Base-by-base conservation (phyloP, 495 filamentous ascomycete species). In the Evernia prunastri region DNA sequence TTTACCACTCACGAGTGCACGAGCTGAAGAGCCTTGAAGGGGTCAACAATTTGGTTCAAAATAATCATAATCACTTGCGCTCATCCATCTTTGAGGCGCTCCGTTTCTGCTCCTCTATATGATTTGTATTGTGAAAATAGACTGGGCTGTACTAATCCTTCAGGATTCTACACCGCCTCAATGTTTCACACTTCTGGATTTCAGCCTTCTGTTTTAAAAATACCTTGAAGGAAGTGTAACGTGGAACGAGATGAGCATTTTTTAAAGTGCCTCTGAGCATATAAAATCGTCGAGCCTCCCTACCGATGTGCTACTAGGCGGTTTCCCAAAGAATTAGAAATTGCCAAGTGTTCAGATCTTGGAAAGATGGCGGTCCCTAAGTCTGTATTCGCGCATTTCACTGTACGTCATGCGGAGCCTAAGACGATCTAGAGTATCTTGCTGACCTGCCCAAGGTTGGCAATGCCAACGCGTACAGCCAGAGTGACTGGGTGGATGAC, bases 401-500 rank as follows among this genome's bases (percentile, higher is more conserved):
- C 33, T 31, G 51, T 54, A 33, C 8, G 51, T 35, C 29, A 54
- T 20, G 25, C 5, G 15, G 7, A 31, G 1, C 1, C 17, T 3
- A 33, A 33, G 18, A 54, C 33, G 17, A 4, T 18, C 29, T 20
- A 29, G 6, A 7, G 10, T 10, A 1, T 20, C 4, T 54, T 10
- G 11, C 27, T 54, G 17, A 54, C 17, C 17, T 54, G 51, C 15
- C 20, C 29, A 54, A 54, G 51, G 51, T 54, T 54, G 51, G 51
- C 27, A 54, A 54, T 54, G 51, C 51, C 1, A 18, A 33, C 29
- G 51, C 51, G 7, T 54, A 54, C 17, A 29, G 51, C 51, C 51
- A 54, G 20, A 47, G 49, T 49, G 77, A 86, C 43, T 90, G 85
- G 84, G 72, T 76, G 39, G 74, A 73, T 12, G 86, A 91, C 60